Base-by-base conservation (phyloP, 108 stramenopile genomes). In the Nitzschia sp. region DNA sequence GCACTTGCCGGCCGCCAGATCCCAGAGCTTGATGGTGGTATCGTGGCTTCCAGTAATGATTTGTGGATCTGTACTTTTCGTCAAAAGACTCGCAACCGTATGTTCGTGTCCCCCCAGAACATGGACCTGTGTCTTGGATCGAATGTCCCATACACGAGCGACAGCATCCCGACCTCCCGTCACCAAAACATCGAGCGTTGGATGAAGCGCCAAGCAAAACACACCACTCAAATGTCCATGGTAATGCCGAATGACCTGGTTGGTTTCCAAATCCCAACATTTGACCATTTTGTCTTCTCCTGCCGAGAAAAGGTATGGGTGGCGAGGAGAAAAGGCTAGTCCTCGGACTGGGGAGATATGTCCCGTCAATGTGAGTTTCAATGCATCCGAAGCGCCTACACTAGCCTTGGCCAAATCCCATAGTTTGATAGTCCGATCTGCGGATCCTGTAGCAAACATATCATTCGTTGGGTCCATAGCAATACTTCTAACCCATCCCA, bases 181-280 rank as follows among this genome's bases (percentile, higher is more conserved):
- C n/a, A 98, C 93, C 38, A 99, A 70, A 6, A 99, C 44, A 66
- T 99, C 99, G 34, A 99, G 74, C 14, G 95, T 97, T 7, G 99
- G 99, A 83, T 99, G 99, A 34, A 99, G 64, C 11, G 89, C 80
- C 29, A 98, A 69, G 52, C 79, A 86, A 79, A 96, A 97, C 17
- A 99, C 95, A 8, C 97, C 97, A 19, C 80, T 81, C 63, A 99
- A 80, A 75, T 99, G 99, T 5, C 99, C 99, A 67, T 98, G 98
- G 79, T 99, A 99, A 76, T 98, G 97, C 10, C 99, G 82, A 56
- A 99, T 92, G 8, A 99, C 98, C 62, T 97, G 95, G 81, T 99
- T 99, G 41, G 93, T 95, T 80, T 99, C 98, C 55, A 99, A 80
- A 80, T 99, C 99, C 99, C 99, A 99, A 80, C 98, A 99, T 76